Evolutionary conservation across 78 protist genomes (phyloP), one percentile per base, ranked within the genome.

Genomic region (Emiliania huxleyi): DNA sequence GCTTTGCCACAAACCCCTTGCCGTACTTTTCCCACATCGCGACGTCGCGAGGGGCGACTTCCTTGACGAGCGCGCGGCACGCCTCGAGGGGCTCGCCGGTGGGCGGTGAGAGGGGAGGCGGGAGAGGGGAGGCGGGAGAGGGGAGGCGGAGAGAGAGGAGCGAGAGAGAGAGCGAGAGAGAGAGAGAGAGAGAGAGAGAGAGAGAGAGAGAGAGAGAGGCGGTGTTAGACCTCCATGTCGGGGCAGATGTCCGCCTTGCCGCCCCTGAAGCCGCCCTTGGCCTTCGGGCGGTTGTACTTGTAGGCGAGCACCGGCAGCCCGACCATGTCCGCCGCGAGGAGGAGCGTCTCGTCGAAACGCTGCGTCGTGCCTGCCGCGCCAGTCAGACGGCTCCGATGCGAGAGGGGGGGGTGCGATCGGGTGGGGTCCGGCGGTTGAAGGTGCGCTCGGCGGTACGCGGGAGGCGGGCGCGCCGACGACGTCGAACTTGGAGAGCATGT

Each of bases 181-280:
- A n/a, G n/a, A n/a, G n/a, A n/a, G n/a, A n/a, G n/a, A n/a, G n/a
- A n/a, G n/a, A n/a, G n/a, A n/a, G n/a, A n/a, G n/a, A n/a, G n/a
- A n/a, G n/a, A n/a, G n/a, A n/a, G n/a, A n/a, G n/a, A n/a, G n/a
- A n/a, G n/a, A n/a, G n/a, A n/a, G n/a, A n/a, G n/a, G n/a, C n/a
- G n/a, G n/a, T n/a, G n/a, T n/a, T n/a, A n/a, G n/a, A 52, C 21
- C 23, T 77, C 87, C 87, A 77, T 77, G 87, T 77, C 87, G 29
- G 87, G 87, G 46, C 87, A 77, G 35, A 77, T 38, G 35, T 15
- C 23, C 6, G 46, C 26, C 35, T 1, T 5, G 33, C 23, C 29
- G 56, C 85, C 85, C 40, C 46, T 11, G 85, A 77, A 77, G 85
- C 85, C 85, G 15, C 44, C 44, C 85, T 77, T 77, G 37, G 26